Percentiles rank a stretch among this genome's conserved stretches.
Conservation (phyloP, 352 stramenopile species). For the Pythium folliculosum region DNA sequence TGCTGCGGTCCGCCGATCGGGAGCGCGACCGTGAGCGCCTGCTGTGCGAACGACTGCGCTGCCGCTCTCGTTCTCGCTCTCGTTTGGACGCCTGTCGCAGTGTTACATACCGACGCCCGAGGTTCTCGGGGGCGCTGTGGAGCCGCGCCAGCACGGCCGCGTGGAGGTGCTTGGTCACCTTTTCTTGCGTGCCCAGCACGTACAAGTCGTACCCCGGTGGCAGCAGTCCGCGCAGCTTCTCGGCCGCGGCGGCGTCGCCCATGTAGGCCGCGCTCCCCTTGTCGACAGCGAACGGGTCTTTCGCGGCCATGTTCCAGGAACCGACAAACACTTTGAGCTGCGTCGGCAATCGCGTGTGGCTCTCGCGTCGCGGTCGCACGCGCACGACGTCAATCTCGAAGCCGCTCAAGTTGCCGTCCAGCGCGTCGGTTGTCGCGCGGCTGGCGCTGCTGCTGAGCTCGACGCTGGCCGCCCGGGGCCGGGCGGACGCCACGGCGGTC, state of each 20-base stretch:
- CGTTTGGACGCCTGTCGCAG: conserved; percentile 12
- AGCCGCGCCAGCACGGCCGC: conserved; percentile 50
- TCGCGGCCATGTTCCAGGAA: conserved; percentile 76
- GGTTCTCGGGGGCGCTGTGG: conserved; percentile 24
- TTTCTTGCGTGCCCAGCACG: conserved; percentile 72
- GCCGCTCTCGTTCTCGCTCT: conserved; percentile 6
- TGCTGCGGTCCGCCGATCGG: not conserved
- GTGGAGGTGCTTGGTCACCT: conserved; percentile 66
- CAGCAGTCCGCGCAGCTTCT: conserved; percentile 47
- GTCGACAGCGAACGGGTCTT: conserved; percentile 51
- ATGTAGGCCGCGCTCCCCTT: conserved; percentile 40
- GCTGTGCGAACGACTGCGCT: not conserved
- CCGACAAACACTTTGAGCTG: conserved; percentile 63
- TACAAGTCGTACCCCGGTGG: conserved; percentile 77
- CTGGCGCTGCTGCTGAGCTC: conserved; percentile 12
- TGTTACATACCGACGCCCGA: conserved; percentile 9
- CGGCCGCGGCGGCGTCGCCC: conserved; percentile 37
- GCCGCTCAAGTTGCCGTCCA: not conserved
- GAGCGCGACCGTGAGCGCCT: not conserved
- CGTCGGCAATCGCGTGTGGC: not conserved
- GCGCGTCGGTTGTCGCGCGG: conserved; percentile 4
- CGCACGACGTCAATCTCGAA: not conserved
- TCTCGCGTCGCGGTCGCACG: not conserved
- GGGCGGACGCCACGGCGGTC: not conserved
- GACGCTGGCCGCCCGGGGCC: conserved; percentile 14